Conservation (phyloP, 768 basidiomycete species). For the Russula compacta region DNA sequence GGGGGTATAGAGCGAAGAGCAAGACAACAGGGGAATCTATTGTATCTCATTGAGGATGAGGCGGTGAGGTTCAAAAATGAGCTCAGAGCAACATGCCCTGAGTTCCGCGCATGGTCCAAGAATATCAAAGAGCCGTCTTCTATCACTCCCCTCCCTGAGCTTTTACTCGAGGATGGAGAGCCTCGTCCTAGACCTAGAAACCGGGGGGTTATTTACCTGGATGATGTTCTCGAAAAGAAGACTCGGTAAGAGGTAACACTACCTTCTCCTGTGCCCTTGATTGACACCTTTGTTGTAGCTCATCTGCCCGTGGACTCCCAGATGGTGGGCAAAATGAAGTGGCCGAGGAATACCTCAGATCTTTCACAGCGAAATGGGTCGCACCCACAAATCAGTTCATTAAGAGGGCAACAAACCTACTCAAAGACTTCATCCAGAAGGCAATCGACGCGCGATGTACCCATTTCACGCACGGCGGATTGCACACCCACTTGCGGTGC, state of each 20-base stretch:
- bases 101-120: constrained; percentile 11
- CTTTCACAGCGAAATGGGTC: constrained; percentile 2
- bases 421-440: background rate
- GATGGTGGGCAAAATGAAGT: constrained; percentile 4
- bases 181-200: background rate
- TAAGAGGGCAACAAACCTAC: background rate
- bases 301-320: constrained; percentile 11
- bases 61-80: background rate
- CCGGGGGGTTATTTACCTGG: constrained; percentile 4
- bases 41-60: constrained; percentile 4
- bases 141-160: background rate
- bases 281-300: background rate
- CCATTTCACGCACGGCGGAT: background rate
- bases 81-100: constrained; percentile 11
- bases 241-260: background rate
- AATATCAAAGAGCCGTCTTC: background rate
- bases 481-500: background rate
- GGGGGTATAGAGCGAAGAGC: constrained; percentile 41
- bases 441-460: background rate
- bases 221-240: constrained; percentile 1
- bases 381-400: constrained; percentile 1
- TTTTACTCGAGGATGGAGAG: background rate
- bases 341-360: constrained; percentile 8
- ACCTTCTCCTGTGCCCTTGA: background rate
- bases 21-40: constrained; percentile 20